Evolutionary conservation across 495 filamentous ascomycete genomes (phyloP).

Genomic region (Aspergillus taichungensis): DNA sequence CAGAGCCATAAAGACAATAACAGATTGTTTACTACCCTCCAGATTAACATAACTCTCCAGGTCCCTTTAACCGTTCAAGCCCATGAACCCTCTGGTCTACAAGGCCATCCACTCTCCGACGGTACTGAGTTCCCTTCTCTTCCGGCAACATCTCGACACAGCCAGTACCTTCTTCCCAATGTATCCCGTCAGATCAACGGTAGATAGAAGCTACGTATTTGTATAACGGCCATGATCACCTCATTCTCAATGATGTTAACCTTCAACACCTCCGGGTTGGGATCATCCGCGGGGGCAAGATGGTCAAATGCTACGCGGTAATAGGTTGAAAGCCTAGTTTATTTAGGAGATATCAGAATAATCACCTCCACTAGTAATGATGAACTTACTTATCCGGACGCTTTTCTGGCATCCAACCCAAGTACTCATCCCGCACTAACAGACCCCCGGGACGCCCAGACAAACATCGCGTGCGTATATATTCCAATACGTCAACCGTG

Average conservation of each 20-base stretch:
- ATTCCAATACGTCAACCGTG: conserved; percentile 16
- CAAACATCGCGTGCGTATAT: conserved; percentile 17
- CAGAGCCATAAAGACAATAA: too few species aligned
- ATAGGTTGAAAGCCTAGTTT: conserved; percentile 25
- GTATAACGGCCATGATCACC: conserved; percentile 19
- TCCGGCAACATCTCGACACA: conserved; percentile 30
- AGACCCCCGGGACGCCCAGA: conserved; percentile 16
- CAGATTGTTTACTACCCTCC: too few species aligned
- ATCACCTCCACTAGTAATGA: conserved; percentile 29
- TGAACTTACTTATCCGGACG: conserved; percentile 14
- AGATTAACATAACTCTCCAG: neutral
- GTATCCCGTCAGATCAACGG: conserved; percentile 21
- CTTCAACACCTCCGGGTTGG: conserved; percentile 20
- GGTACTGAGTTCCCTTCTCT: conserved; percentile 26
- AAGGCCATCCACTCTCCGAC: conserved; percentile 14
- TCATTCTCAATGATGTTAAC: conserved; percentile 25
- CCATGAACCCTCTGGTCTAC: conserved; percentile 2
- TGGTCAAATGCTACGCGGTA: conserved; percentile 35
- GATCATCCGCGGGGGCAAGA: conserved; percentile 23
- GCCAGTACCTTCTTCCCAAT: conserved; percentile 29
- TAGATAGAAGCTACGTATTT: conserved; percentile 19
- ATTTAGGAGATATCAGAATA: conserved; percentile 2
- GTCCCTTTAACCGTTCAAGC: neutral
- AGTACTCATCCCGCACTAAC: conserved; percentile 23
- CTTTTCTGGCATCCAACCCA: conserved; percentile 17